Conservation (phyloP, 169 alveolate genomes). For the Babesia divergens region DNA sequence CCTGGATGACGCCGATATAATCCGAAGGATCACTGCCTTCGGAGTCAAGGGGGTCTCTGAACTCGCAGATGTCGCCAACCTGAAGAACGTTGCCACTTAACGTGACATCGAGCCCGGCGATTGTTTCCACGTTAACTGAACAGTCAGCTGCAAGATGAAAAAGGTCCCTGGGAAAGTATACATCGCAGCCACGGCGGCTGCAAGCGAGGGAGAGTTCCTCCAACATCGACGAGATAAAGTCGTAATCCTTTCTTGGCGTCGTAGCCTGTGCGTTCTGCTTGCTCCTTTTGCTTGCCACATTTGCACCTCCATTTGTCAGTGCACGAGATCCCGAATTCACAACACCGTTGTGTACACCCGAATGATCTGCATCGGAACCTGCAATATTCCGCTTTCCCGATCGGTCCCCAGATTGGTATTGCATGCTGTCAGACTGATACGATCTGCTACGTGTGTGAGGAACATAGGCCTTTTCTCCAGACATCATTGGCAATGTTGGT, state of each 20-base stretch:
- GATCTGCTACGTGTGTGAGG: too few relatives aligned
- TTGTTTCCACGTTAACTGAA: conserved; percentile 25
- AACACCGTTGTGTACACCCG: too few relatives aligned
- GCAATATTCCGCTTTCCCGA: too few relatives aligned
- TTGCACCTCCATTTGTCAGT: too few relatives aligned
- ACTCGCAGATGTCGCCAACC: conserved; percentile 64
- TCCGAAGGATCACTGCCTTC: conserved; percentile 60
- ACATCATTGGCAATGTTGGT: too few relatives aligned
- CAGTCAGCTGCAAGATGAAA: neutral
- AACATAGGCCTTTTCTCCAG: too few relatives aligned
- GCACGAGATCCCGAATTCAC: too few relatives aligned
- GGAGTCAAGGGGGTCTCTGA: conserved; percentile 61
- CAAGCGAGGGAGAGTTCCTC: neutral
- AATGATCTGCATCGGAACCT: too few relatives aligned
- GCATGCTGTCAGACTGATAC: too few relatives aligned
- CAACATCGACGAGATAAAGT: conserved; percentile 7
- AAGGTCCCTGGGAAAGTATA: neutral
- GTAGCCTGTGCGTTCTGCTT: too few relatives aligned
- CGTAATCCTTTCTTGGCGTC: conserved; percentile 1
- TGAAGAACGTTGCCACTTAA: conserved; percentile 43
- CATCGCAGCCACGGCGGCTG: neutral
- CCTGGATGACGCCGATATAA: conserved; percentile 44
- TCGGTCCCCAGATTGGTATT: too few relatives aligned
- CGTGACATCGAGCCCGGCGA: conserved; percentile 22
- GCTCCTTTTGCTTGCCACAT: too few relatives aligned